Conservation (phyloP, 352 stramenopile genomes). For the Phytophthora pini region DNA sequence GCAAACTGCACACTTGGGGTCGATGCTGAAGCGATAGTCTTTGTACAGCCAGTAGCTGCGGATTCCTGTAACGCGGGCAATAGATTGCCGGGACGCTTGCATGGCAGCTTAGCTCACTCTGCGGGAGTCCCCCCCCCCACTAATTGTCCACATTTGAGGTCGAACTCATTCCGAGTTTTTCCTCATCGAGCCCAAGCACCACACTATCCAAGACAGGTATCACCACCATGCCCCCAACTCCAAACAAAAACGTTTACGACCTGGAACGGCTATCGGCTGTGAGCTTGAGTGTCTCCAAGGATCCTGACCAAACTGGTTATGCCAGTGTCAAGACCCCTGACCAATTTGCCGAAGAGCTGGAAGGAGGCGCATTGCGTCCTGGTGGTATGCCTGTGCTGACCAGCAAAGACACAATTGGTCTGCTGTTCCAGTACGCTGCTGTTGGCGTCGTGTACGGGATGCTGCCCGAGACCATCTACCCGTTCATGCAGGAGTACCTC, state of each 20-base stretch:
- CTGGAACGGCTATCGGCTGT: background rate
- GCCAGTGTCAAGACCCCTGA: background rate
- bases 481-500: background rate
- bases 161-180: slow-evolving; percentile 8
- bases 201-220: background rate
- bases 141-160: background rate
- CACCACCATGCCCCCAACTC: background rate
- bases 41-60: background rate
- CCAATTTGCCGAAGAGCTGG: background rate
- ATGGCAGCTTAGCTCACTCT: background rate
- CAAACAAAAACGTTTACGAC: background rate
- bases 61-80: background rate
- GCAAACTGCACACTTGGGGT: background rate
- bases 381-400: background rate
- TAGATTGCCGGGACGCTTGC: background rate
- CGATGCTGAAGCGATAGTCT: background rate
- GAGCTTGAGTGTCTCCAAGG: background rate
- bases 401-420: background rate
- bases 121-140: background rate
- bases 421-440: background rate
- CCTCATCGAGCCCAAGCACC: background rate
- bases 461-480: background rate
- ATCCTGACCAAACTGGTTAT: background rate
- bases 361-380: background rate
- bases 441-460: background rate